Base-by-base conservation (phyloP, 495 filamentous ascomycete genomes). In the Penicillium coprophilum region DNA sequence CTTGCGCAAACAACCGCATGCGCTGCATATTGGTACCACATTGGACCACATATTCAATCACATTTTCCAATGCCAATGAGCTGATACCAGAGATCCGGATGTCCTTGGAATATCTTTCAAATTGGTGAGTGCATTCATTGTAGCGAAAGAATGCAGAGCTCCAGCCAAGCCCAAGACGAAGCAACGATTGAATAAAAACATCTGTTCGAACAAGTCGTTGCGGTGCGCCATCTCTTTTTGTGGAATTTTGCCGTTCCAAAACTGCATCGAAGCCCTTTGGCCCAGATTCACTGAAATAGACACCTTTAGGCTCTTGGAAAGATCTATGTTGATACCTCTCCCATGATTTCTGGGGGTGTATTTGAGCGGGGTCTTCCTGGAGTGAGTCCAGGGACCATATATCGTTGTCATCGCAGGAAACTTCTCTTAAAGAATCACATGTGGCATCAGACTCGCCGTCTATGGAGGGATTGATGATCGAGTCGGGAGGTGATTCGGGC, bases 251-350 rank as follows among this genome's bases (percentile, higher is more conserved):
- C 20, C 71, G 66, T 48, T 67, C 73, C 15, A 91, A 50, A 13
- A 78, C 81, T 7, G 87, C 85, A 72, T 96, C 91, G 53, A 93
- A 92, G 3, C 83, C 82, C 20, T 69, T 70, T 2, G 89, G 77
- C 0, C 91, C 89, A 12, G 87, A 85, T 67, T 97, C 93, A 4
- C 85, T 90, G 31, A 96, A 78, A 55, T 93, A 92, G 39, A 82
- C 71, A 17, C 85, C 81, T 24, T 66, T 62, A 0, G 67, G 72
- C 53, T 84, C 80, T 15, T 69, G 60, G 38, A 71, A 74, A 8
- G 59, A 43, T 11, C 61, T 62, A 39, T 80, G 56, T 10, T 80
- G 71, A 65, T 89, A 92, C 3, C 62, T 78, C 53, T 95, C 89
- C 92, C 91, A 96, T 21, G 83, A 89, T 59, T 75, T 84, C 57